phyloP scores from a whole-genome alignment of 2,329 filamentous ascomycete species.

The Ophiognomonia clavigignenti-juglandacearum region DNA sequence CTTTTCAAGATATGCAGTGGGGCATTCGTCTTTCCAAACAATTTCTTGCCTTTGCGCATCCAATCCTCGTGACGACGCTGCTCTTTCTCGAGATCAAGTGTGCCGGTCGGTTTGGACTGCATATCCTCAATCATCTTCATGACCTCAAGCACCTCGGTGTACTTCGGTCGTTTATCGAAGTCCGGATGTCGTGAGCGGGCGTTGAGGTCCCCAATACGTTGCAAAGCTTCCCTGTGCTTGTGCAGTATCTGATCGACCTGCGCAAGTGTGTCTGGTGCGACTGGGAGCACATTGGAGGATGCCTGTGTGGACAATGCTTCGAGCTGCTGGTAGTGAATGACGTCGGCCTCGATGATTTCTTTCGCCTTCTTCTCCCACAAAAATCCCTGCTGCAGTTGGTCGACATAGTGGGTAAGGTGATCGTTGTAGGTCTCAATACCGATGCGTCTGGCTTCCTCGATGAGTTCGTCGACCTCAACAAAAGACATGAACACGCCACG shows the following conservation, averaged over 20 bases:
- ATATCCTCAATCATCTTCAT: conserved; percentile 83
- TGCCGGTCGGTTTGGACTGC: conserved; percentile 87
- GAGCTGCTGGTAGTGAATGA: conserved; percentile 89
- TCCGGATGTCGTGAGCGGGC: conserved; percentile 72
- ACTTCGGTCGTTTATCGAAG: conserved; percentile 75
- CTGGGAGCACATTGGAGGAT: conserved; percentile 63
- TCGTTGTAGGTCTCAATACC: conserved; percentile 77
- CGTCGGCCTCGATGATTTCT: conserved; percentile 86
- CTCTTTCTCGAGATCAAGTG: conserved; percentile 88
- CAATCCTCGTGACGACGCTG: conserved; percentile 95
- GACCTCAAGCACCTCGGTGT: conserved; percentile 83
- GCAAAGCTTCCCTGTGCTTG: conserved; percentile 92
- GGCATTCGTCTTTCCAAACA: conserved; percentile 97
- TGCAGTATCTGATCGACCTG: conserved; percentile 87
- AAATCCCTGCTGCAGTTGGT: conserved; percentile 71
- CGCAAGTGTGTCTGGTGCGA: conserved; percentile 73
- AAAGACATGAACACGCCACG: conserved; percentile 65
- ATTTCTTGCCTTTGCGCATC: conserved; percentile 97
- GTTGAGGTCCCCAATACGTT: conserved; percentile 77
- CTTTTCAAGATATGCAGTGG: conserved; percentile 92
- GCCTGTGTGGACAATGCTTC: conserved; percentile 88
- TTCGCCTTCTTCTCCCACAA: conserved; percentile 91
- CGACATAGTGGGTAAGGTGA: conserved; percentile 68
- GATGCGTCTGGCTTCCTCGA: conserved; percentile 71
- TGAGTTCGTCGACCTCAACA: conserved; percentile 72